Base-by-base conservation (phyloP, 371 early-diverging fungal genomes). In the Rhizomucor pusillus region DNA sequence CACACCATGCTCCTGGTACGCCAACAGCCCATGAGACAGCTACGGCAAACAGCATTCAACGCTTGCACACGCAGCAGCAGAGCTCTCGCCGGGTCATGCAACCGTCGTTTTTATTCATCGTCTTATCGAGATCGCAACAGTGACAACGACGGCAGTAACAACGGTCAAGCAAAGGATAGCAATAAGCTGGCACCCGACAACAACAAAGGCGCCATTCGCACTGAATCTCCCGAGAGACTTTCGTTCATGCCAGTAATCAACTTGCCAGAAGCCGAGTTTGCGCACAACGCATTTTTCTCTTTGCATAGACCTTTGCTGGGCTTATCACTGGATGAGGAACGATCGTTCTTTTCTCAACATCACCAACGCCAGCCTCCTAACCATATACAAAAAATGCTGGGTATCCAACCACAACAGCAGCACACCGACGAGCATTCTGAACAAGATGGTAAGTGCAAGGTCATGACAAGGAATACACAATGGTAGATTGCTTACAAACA, bases 211-310 rank as follows among this genome's bases (percentile, higher is more conserved):
- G 14, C 11, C 37, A 37, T 11, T 37, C 37, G 37, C 11, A 9
- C 14, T 11, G 37, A 14, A 9, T 11, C 9, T 37, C 37, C 37
- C 14, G 37, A 45, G 18, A 45, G 18, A 13, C 29, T 54, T 10
- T 54, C 71, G 3, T 71, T 77, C 63, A 65, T 78, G 63, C 73
- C 79, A 25, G 79, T 78, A 7, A 65, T 78, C 56, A 78, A 75
- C 54, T 73, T 78, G 47, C 79, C 79, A 5, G 66, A 75, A 51
- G 66, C 60, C 14, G 79, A 78, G 51, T 63, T 78, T 37, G 75
- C 75, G 23, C 70, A 75, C 43, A 66, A 75, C 59, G 66, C 75
- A 4, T 78, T 78, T 52, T 78, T 78, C 46, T 70, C 79, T 10
- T 63, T 78, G 34, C 67, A 78, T 58, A 52, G 79, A 55, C 79